Evolutionary conservation across 148 eudicot genomes (phyloP), one percentile per base, ranked within the genome.

Genomic region (Arbutus unedo): DNA sequence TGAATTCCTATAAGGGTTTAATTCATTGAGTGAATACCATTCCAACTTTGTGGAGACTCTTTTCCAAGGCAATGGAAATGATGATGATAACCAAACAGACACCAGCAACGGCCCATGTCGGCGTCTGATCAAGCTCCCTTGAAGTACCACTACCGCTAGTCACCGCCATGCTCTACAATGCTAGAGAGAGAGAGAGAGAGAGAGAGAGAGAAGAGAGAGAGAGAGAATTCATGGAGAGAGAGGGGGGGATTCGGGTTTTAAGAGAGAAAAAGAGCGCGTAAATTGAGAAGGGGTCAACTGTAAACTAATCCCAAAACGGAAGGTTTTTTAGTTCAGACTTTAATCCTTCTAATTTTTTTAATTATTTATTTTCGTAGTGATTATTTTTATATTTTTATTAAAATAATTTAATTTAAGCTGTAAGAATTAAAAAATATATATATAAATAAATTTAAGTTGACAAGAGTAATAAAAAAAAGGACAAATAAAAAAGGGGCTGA

Each of bases 101-200:
- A 77, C 91, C 90, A 71, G 98, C 94, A 47, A 94, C 98, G 0
- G 98, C 94, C 98, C 98, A 94, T 74, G 96, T 94, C 44, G 98
- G 93, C 70, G 98, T 94, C 77, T 93, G 89, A 78, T 87, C 88
- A 60, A 93, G 93, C 83, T 86, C 50, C 80, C 93, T 90, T 41
- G 72, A 8, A 14, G 14, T 18, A 14, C 21, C 49, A 6, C 21
- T 80, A 87, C 90, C 89, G 48, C 86, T 83, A 21, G 4, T 21
- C 25, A 62, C 66, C 18, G 85, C 86, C 82, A 82, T 85, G 18
- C 15, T 56, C 81, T n/a, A 62, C 67, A n/a, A n/a, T 21, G 62
- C 16, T 6, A 57, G 62, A 16, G 62, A 57, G 62, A 57, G 66
- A 1, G 2, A 57, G 25, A 19, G 64, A 59, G 64, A 19, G 21